Base-by-base conservation (phyloP, 495 filamentous ascomycete genomes). In the Penicillium steckii region DNA sequence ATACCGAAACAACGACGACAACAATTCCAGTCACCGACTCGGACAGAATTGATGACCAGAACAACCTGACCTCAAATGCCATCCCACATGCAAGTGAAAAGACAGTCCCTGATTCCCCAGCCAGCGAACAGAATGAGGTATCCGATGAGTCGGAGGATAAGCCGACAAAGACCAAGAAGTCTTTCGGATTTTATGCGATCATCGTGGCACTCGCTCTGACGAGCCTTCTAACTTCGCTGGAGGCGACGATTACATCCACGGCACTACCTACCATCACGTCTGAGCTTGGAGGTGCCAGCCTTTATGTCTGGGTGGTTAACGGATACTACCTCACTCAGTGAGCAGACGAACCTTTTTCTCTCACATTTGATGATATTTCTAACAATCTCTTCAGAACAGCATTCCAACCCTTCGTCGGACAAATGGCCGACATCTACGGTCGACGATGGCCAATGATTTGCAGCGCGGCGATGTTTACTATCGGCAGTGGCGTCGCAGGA, bases 361-460 rank as follows among this genome's bases (percentile, higher is more conserved):
- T 32, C 27, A 8, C 32, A 10, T 3, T 35, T n/a, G 6, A 10
- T 7, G 9, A 5, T 15, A 4, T 15, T 3, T 15, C n/a, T 8
- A 35, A 5, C 32, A 35, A 10, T 13, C 9, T 46, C 10, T 38
- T n/a, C 26, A 46, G 21, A 19, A 18, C 46, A 40, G 55, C 41
- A 6, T 22, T 57, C 21, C 46, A 62, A 52, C 69, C 69, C 18
- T 53, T 78, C 2, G 65, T 50, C 41, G 69, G 62, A 6, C 76
- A 81, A 56, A 44, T 73, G 3, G 65, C 70, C 13, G 69, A 81
- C 56, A 64, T 83, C n/a, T 78, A 77, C 52, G 79, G 80, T 8
- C 73, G 80, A 5, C 71, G 76, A 33, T 73, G 66, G 42, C 64
- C 70, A 44, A 61, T 76, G 41, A 62, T 78, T 9, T 30, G 56